Base-by-base conservation (phyloP, 2,329 filamentous ascomycete species). In the Xylaria sp. region DNA sequence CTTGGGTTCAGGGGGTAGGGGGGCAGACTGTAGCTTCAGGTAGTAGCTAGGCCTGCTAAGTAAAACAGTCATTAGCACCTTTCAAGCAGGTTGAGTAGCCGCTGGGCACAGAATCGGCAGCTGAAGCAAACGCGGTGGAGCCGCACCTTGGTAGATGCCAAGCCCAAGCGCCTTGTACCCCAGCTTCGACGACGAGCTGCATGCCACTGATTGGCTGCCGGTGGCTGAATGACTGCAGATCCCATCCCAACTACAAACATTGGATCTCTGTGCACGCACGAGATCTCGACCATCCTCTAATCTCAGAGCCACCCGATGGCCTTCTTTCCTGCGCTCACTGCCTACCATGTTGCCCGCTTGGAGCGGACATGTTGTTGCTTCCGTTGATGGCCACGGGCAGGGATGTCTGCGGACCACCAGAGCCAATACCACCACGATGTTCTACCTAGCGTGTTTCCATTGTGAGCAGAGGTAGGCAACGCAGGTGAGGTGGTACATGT, bases 191-290 rank as follows among this genome's bases (percentile, higher is more conserved):
- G 46, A 52, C 52, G 33, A 49, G 57, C 56, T 61, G 38, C 64
- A 63, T 64, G 64, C 67, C 65, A 65, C 67, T 57, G 21, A 72
- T 73, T 73, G 71, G 71, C 70, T 69, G 60, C 54, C 64, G 56
- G 58, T 56, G 63, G 52, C 57, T 60, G 38, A 25, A 38, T 23
- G 35, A 63, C 60, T 59, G 53, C 61, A 60, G 67, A 62, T 59
- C 56, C 31, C 25, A 50, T 54, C 58, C 53, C 35, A 38, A 45
- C 52, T 33, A 43, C 42, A 54, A 47, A 59, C 64, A 50, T 58
- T 57, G 59, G 49, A 42, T 45, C 40, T 46, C 23, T 40, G 21
- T n/a, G n/a, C 33, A 47, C 56, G 52, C 50, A 40, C 19, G 40
- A 45, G 49, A 45, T 47, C 35, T 57, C 38, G 46, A 28, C 35